phyloP scores from a whole-genome alignment of 345 rosid species.

The Corchorus olitorius region DNA sequence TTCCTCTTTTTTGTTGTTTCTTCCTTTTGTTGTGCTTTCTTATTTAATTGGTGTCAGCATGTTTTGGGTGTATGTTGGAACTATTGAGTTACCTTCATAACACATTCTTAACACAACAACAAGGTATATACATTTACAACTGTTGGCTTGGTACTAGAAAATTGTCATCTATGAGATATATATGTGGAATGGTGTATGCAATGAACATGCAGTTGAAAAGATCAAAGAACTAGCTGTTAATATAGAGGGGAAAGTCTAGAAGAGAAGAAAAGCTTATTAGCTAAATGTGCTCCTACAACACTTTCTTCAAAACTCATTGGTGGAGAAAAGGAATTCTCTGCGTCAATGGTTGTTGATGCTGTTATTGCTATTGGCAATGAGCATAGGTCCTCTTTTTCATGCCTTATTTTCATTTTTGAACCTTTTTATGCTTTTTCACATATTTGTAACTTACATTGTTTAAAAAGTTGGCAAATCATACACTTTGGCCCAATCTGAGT shows the following conservation, averaged over 20 bases:
- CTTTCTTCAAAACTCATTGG: conserved; percentile 97
- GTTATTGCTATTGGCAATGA: conserved; percentile 82
- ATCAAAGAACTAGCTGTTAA: conserved; percentile 79
- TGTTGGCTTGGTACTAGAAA: no score
- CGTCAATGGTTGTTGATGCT: conserved; percentile 94
- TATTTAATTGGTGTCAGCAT: no score
- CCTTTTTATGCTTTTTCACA: not conserved
- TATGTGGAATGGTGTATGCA: not conserved
- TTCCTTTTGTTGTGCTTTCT: no score
- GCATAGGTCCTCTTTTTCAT: conserved; percentile 46
- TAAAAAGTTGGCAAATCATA: not conserved
- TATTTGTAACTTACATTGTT: not conserved
- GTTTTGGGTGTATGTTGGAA: no score
- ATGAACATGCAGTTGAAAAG: conserved; percentile 76
- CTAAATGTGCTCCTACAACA: conserved; percentile 93
- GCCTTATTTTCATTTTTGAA: not conserved
- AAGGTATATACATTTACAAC: no score
- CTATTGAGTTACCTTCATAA: no score
- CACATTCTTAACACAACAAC: no score
- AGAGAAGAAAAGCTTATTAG: conserved; percentile 85
- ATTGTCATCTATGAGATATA: no score
- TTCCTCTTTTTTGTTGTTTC: no score
- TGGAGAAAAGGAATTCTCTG: conserved; percentile 95
- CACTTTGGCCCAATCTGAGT: not conserved
- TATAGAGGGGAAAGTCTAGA: conserved; percentile 87